A percentile compares a stretch with the other conserved stretches of the same genome.
Evolutionary conservation across 805 yeast genomes (phyloP).

Genomic region (Cyberlindnera euphorbiae): DNA sequence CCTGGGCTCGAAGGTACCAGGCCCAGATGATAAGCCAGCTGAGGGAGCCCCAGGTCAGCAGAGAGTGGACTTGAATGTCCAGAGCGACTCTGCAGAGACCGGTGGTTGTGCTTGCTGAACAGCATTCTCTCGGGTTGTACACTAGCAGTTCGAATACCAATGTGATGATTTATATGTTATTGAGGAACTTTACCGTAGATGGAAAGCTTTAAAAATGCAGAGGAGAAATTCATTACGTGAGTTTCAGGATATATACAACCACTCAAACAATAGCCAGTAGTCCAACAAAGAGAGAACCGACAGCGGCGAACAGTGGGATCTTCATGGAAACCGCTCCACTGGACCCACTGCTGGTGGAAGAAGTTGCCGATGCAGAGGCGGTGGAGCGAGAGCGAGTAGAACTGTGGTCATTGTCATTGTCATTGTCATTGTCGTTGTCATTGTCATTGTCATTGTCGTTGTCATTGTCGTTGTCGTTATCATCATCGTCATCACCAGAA

Average conservation of each 20-base stretch:
- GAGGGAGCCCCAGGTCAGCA: constrained; percentile 11
- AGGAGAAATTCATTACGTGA: no score
- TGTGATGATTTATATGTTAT: neutral
- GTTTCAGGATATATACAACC: neutral
- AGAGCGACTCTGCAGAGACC: constrained; percentile 27
- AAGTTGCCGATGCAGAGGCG: no score
- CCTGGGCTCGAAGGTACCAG: constrained; percentile 82
- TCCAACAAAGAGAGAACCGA: constrained; percentile 3
- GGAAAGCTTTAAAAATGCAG: no score
- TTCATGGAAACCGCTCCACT: constrained; percentile 1
- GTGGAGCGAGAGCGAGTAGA: no score
- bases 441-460: no score
- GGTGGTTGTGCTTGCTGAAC: constrained; percentile 32
- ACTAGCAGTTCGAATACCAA: no score
- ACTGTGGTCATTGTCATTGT: no score
- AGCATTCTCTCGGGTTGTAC: constrained; percentile 1
- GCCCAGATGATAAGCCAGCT: constrained; percentile 21
- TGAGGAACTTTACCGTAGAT: neutral
- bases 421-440: no score
- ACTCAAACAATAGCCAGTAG: neutral
- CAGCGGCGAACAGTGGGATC: constrained; percentile 1
- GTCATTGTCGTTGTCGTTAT: no score
- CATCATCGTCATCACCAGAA: no score
- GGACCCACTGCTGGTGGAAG: no score
- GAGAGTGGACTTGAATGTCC: constrained; percentile 31